Conservation (phyloP, 352 stramenopile species). For the Globisporangium radiosum region DNA sequence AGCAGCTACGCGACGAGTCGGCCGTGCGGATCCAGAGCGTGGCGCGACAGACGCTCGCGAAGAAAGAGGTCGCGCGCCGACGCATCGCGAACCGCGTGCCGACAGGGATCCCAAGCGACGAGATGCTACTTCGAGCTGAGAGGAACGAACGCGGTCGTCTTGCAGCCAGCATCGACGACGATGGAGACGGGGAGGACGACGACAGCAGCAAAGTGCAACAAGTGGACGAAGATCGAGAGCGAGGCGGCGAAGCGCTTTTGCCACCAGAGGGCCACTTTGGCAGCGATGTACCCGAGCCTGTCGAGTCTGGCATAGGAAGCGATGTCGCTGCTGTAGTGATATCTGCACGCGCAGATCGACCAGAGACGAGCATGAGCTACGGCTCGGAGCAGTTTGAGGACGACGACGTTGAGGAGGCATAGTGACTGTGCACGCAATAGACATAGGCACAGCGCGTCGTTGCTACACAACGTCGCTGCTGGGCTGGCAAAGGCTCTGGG, state of each 20-base stretch:
- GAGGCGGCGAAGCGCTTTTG: neutral
- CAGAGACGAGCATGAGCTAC: slow-evolving; percentile 56
- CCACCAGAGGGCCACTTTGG: neutral
- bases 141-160: neutral
- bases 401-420: slow-evolving; percentile 17
- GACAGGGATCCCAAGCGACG: slow-evolving; percentile 20
- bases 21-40: slow-evolving; percentile 27
- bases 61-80: slow-evolving; percentile 26
- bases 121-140: slow-evolving; percentile 3
- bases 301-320: neutral
- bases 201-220: neutral
- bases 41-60: slow-evolving; percentile 37
- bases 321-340: too few relatives aligned
- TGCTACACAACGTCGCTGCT: too few relatives aligned
- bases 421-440: neutral
- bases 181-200: neutral
- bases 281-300: too few relatives aligned
- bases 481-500: too few relatives aligned
- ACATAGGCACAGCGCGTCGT: too few relatives aligned
- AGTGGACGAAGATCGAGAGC: too few relatives aligned
- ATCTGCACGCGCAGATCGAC: slow-evolving; percentile 9
- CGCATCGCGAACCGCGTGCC: slow-evolving; percentile 21
- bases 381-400: slow-evolving; percentile 58
- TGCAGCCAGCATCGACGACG: neutral
- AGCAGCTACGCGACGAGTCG: slow-evolving; percentile 8